These are phyloP conservation scores for Globisporangium takayamanum DNA, from an alignment of 352 stramenopile species.

Conservation along the genomic window DNA sequence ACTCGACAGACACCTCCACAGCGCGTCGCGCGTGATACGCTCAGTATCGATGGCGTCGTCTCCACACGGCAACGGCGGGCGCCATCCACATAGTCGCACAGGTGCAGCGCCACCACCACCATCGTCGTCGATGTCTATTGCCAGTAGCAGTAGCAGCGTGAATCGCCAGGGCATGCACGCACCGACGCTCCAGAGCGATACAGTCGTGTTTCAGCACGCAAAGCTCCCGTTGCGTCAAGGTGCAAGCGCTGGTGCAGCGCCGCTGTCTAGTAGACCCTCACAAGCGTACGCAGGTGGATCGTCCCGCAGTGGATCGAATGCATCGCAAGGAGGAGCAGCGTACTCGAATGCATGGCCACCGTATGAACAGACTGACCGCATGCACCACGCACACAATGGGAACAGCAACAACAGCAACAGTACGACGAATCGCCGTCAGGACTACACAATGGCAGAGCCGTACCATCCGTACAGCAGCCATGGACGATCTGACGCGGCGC, in stretches of 20 bases:
- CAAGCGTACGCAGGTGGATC: neutral
- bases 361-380: no score
- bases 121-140: neutral
- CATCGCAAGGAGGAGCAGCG: no score
- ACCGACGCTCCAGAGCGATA: slow-evolving; percentile 41
- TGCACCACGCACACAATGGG: neutral
- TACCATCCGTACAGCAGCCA: no score
- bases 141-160: neutral
- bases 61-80: neutral
- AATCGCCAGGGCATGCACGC: slow-evolving; percentile 12
- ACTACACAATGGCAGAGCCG: no score
- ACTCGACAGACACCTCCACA: no score
- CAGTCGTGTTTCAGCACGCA: slow-evolving; percentile 54
- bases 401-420: neutral
- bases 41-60: neutral
- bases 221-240: slow-evolving; percentile 34
- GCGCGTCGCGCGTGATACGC: no score
- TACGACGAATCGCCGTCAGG: no score
- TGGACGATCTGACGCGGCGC: no score
- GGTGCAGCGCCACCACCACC: neutral
- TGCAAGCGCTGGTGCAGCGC: slow-evolving; percentile 11
- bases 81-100: neutral
- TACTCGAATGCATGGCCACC: no score
- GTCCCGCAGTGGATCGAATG: no score
- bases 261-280: neutral